A percentile compares a stretch with the other conserved stretches of the same genome.
Evolutionary conservation across 2,329 filamentous ascomycete genomes (phyloP).

Genomic region (Elsinoe arachidis): DNA sequence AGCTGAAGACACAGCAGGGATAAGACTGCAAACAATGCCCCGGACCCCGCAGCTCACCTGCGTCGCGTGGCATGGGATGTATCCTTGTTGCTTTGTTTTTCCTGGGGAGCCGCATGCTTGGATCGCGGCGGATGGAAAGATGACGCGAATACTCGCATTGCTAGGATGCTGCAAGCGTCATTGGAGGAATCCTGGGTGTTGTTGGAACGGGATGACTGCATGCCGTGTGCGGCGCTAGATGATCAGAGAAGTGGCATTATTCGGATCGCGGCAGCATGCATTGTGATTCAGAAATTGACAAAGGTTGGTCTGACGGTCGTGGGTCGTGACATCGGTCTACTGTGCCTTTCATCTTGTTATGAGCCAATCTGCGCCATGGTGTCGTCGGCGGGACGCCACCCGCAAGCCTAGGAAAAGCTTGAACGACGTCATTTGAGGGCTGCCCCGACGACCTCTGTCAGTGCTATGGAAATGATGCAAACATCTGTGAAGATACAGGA

Average conservation of each 20-base stretch:
- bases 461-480: too few relatives aligned
- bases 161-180: too few relatives aligned
- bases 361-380: neutral
- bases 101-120: neutral
- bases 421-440: constrained; percentile 2
- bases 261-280: neutral
- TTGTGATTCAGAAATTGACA: neutral
- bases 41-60: neutral
- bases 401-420: constrained; percentile 4
- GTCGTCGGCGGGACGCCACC: neutral
- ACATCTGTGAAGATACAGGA: too few relatives aligned
- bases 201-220: neutral
- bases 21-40: neutral
- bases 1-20: neutral
- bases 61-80: neutral
- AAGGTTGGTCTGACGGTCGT: neutral
- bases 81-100: neutral
- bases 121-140: neutral
- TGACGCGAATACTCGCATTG: too few relatives aligned
- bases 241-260: neutral
- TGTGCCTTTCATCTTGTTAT: neutral
- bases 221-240: neutral
- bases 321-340: neutral
- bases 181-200: too few relatives aligned
- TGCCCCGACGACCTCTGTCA: neutral